These are phyloP conservation scores for Pestalotiopsis sp. DNA, from an alignment of 2,329 filamentous ascomycete genomes.

Conservation along the genomic window DNA sequence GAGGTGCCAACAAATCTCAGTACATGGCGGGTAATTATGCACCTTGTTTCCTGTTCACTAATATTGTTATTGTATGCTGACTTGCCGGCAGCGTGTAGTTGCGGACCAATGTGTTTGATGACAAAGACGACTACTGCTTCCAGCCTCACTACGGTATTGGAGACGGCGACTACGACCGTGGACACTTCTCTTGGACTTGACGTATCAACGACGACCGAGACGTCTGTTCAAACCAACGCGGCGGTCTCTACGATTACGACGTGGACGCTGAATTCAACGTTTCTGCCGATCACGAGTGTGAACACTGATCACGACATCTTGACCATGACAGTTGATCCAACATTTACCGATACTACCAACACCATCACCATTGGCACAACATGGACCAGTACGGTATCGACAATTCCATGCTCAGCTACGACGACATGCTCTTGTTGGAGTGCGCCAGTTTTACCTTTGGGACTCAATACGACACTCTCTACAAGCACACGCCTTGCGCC, in stretches of 20 bases:
- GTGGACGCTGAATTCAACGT: background rate
- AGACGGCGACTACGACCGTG: background rate
- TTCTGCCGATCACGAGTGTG: background rate
- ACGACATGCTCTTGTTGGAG: background rate
- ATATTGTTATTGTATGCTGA: background rate
- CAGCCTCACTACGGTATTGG: background rate
- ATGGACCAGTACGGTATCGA: background rate
- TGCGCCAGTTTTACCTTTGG: background rate
- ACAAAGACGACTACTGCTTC: background rate
- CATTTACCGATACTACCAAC: background rate
- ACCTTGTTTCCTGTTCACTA: background rate
- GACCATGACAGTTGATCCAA: background rate
- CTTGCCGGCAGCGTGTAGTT: background rate
- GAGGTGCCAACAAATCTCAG: background rate
- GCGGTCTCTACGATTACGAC: background rate
- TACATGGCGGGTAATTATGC: constrained; percentile 1
- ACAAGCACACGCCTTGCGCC: background rate
- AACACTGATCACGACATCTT: background rate
- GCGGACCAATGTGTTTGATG: background rate
- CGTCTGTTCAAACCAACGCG: background rate
- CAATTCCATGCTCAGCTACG: background rate
- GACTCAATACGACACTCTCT: background rate
- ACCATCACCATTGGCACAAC: background rate
- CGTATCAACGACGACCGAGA: background rate
- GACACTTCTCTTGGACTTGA: background rate